phyloP scores from a whole-genome alignment of 2,329 filamentous ascomycete species.

The Ceratocystis cacaofunesta region DNA sequence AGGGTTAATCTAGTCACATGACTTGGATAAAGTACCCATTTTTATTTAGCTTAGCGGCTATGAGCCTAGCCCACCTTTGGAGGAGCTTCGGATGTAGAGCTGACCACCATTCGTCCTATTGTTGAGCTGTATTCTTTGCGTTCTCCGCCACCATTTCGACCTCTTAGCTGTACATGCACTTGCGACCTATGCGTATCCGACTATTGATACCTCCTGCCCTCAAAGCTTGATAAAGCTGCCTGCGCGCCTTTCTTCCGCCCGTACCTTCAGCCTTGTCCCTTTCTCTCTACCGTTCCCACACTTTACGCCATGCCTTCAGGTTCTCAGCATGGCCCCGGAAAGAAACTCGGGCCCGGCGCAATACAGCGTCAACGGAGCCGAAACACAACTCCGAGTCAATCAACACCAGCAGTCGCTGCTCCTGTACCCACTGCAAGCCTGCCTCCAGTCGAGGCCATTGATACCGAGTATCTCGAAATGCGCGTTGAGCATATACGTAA shows the following conservation, averaged over 20 bases:
- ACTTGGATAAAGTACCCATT: background rate
- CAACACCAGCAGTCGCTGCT: slow-evolving; percentile 12
- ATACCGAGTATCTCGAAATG: slow-evolving; percentile 53
- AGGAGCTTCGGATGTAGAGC: background rate
- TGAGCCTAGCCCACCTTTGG: background rate
- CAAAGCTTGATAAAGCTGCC: no score
- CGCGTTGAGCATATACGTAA: slow-evolving; percentile 43
- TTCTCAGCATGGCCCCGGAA: slow-evolving; percentile 47
- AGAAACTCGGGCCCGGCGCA: slow-evolving; percentile 46
- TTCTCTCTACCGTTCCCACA: background rate
- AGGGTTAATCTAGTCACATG: background rate
- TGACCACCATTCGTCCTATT: no score
- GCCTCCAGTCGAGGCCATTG: slow-evolving; percentile 39
- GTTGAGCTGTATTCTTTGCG: background rate
- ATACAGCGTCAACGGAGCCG: slow-evolving; percentile 56
- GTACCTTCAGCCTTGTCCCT: slow-evolving; percentile 4
- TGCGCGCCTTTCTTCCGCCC: no score
- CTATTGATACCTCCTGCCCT: background rate
- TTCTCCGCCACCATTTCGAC: background rate
- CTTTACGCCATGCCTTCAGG: slow-evolving; percentile 38
- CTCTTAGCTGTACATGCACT: background rate
- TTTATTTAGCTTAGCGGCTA: background rate
- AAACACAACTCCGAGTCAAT: slow-evolving; percentile 59
- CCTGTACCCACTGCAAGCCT: slow-evolving; percentile 34
- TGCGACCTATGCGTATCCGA: background rate